Conservation (phyloP, 345 rosid genomes). For the Diplotaxis tenuifolia region DNA sequence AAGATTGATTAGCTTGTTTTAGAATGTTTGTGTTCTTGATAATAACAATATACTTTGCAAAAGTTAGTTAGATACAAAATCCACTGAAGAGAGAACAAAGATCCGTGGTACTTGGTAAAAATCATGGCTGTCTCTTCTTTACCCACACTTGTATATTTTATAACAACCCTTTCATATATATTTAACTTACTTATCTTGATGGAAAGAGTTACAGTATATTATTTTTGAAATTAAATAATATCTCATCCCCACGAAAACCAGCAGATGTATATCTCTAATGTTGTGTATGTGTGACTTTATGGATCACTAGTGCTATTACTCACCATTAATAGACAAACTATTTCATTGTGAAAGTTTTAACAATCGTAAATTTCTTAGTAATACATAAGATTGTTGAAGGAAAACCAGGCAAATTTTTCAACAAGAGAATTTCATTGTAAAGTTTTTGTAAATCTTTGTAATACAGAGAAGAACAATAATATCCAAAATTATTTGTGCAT, state of each 20-base stretch:
- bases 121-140: slow-evolving; percentile 25
- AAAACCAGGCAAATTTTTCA: neutral
- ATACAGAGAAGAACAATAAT: no score
- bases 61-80: slow-evolving; percentile 8
- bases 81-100: slow-evolving; percentile 4
- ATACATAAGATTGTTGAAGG: neutral
- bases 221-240: neutral
- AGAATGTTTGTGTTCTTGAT: slow-evolving; percentile 11
- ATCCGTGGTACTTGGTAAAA: slow-evolving; percentile 28
- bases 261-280: neutral
- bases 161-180: neutral
- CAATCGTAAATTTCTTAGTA: neutral
- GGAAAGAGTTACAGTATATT: neutral
- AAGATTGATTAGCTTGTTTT: slow-evolving; percentile 16
- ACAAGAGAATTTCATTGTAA: no score
- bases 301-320: neutral
- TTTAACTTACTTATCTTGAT: neutral
- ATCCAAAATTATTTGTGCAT: no score
- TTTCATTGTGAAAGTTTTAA: neutral
- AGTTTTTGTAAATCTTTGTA: no score
- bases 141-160: neutral
- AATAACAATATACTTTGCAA: neutral
- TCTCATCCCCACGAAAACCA: neutral
- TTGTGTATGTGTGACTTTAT: neutral
- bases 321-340: neutral